Base-by-base conservation (phyloP, 106 monocot species). In the Iris macrosiphon region DNA sequence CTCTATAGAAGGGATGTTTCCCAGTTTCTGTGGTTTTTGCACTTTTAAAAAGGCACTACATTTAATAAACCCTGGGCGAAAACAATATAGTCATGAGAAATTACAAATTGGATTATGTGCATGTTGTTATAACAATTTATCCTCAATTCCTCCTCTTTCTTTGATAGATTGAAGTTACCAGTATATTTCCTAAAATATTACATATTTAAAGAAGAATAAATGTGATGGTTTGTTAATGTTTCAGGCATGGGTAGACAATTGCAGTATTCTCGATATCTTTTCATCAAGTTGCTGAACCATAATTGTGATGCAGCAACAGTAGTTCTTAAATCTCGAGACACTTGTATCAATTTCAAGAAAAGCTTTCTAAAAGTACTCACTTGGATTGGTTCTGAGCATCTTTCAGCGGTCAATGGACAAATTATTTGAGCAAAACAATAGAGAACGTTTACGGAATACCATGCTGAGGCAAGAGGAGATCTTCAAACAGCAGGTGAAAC, bases 381-480 rank as follows among this genome's bases (percentile, higher is more conserved):
- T 42, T 6, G 8, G 6, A 25, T 37, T 31, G 45, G 8, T 49
- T 24, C 45, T 24, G 7, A 26, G 12, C 32, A 31, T 6, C 32
- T n/a, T 31, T 35, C 41, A 57, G n/a, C 51, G 27, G 20, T 52
- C 45, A 14, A 70, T 83, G 70, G 70, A 83, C 6, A 40, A 28
- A 12, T 31, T 40, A 29, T 41, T 60, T 14, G 62, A 64, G 40
- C 43, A 16, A 16, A 29, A 42, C 54, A 52, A 42, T 22, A 78
- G 39, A 46, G 74, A 74, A 24, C 66, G 61, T 32, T 17, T 83
- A n/a, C 66, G 59, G 55, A 78, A 64, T 9, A 67, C 41, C 29
- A 83, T 83, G 63, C 45, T 83, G 31, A 67, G 71, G 71, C 83
- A 83, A 19, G 83, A 83, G 51, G 65, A 67, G 30, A 60, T 75